These are phyloP conservation scores for Zygoascus sp. DNA, from an alignment of 1,139 yeast species.

Conservation along the genomic window DNA sequence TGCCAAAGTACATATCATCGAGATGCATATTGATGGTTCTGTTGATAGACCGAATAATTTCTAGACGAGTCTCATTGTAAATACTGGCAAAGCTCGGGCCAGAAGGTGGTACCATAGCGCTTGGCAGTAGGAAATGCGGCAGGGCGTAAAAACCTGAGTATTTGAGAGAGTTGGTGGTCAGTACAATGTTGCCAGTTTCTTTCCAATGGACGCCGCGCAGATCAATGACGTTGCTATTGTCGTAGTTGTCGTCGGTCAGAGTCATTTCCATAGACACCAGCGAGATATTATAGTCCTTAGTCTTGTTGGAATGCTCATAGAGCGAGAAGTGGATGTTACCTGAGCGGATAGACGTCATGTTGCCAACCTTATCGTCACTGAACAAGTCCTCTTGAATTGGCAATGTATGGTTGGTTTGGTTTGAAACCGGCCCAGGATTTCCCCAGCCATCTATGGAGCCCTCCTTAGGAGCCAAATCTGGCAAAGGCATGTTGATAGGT, in stretches of 20 bases:
- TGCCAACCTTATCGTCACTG: slow-evolving; percentile 16
- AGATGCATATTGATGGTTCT: slow-evolving; percentile 32
- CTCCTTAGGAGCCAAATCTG: slow-evolving; percentile 11
- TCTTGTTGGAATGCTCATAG: slow-evolving; percentile 17
- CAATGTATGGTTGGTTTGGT: not conserved
- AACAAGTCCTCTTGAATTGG: too few species aligned
- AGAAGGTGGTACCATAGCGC: slow-evolving; percentile 23
- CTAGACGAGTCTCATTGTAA: slow-evolving; percentile 41
- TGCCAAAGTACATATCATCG: slow-evolving; percentile 25
- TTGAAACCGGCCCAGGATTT: not conserved
- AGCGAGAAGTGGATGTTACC: slow-evolving; percentile 22
- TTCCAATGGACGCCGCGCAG: slow-evolving; percentile 69
- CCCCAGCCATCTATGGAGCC: not conserved
- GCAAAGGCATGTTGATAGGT: slow-evolving; percentile 24
- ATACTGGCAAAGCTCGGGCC: slow-evolving; percentile 20
- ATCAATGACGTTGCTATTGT: slow-evolving; percentile 33
- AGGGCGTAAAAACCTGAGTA: slow-evolving; percentile 59
- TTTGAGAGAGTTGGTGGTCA: slow-evolving; percentile 65
- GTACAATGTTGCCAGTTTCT: slow-evolving; percentile 61
- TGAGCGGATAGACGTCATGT: slow-evolving; percentile 18
- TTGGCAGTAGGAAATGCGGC: slow-evolving; percentile 46
- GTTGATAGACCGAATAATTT: slow-evolving; percentile 42
- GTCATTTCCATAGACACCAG: slow-evolving; percentile 23
- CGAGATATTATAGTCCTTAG: slow-evolving; percentile 22
- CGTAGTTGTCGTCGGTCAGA: slow-evolving; percentile 22